These are phyloP conservation scores for Pestalotiopsis sp. DNA, from an alignment of 2,329 filamentous ascomycete species.

Conservation along the genomic window DNA sequence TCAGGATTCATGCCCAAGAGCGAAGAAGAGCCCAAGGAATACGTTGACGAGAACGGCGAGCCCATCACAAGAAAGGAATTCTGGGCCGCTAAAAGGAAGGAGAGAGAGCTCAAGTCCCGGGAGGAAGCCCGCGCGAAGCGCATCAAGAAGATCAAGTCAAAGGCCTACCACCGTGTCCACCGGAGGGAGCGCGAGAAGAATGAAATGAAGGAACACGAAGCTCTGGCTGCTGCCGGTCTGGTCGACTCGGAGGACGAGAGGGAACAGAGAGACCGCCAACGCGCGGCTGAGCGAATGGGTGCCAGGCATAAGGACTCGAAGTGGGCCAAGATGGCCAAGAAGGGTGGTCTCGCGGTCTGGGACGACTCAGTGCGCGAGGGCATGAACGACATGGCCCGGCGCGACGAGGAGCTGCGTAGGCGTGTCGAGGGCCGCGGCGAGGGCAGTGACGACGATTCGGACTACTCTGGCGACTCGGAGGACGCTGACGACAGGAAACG, in stretches of 20 bases:
- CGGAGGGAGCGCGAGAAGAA: constrained; percentile 69
- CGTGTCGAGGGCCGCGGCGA: constrained; percentile 72
- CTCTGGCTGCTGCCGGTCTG: constrained; percentile 58
- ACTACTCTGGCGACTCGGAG: constrained; percentile 60
- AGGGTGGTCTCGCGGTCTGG: constrained; percentile 80
- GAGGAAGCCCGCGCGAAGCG: constrained; percentile 88
- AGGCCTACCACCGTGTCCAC: constrained; percentile 90
- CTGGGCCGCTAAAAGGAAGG: constrained; percentile 74
- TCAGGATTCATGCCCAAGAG: constrained; percentile 71
- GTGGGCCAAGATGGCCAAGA: constrained; percentile 85
- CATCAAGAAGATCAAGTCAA: constrained; percentile 99
- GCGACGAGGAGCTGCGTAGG: constrained; percentile 79
- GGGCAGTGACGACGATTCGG: constrained; percentile 44
- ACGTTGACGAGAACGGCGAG: constrained; percentile 69
- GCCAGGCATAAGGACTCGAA: constrained; percentile 86
- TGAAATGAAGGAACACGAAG: constrained; percentile 55
- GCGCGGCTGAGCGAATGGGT: constrained; percentile 85
- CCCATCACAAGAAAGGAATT: constrained; percentile 74
- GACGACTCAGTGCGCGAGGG: constrained; percentile 83
- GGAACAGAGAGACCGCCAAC: constrained; percentile 68
- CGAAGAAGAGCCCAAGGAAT: constrained; percentile 58
- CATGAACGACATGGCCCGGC: constrained; percentile 78
- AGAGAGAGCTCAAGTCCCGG: constrained; percentile 83
- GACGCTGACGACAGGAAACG: constrained; percentile 51
- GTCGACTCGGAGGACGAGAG: constrained; percentile 68